Base-by-base conservation (phyloP, 352 stramenopile species). In the Pythium utonaiense region DNA sequence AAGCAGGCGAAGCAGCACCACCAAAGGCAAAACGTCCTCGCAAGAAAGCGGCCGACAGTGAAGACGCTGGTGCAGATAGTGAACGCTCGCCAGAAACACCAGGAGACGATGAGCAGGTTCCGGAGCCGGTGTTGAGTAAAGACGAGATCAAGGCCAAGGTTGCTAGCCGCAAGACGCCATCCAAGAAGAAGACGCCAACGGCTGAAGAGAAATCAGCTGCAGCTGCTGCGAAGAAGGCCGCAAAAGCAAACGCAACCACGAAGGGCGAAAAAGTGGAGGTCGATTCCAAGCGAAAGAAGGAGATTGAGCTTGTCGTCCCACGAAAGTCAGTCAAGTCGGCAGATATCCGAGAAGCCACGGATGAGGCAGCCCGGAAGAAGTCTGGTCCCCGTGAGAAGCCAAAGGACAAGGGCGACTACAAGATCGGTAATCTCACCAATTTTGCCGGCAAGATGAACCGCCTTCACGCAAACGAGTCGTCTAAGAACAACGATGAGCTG, bases 121-220 rank as follows among this genome's bases (percentile, higher is more conserved):
- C 53, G 3, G 57, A 53, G 8, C 62, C 76, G 1, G 57, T 72
- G 14, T 45, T 89, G 30, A 89, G 75, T 44, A 91, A 90, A 38
- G 83, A 91, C 24, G 77, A 91, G 30, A 91, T 89, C 57, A 89
- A 89, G 56, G 80, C 78, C 8, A 88, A 90, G 62, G 74, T 89
- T 7, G 78, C 80, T 7, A 90, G 71, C 40, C 72, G 75, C 24
- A 91, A 91, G 58, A 75, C 75, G 17, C 81, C 79, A 7, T 82
- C 72, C 0, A 78, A 81, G 30, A 91, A 93, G 66, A 89, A 87
- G 56, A 22, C 61, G 2, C 33, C 30, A 0, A 28, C 34, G 0
- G 56, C 64, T 9, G 78, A 83, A 28, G 67, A 56, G 24, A 65
- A 77, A 54, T 60, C 55, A 13, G 42, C 67, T 21, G 44, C 48